Conservation (phyloP, 2,329 filamentous ascomycete genomes). For the Coniella lustricola region DNA sequence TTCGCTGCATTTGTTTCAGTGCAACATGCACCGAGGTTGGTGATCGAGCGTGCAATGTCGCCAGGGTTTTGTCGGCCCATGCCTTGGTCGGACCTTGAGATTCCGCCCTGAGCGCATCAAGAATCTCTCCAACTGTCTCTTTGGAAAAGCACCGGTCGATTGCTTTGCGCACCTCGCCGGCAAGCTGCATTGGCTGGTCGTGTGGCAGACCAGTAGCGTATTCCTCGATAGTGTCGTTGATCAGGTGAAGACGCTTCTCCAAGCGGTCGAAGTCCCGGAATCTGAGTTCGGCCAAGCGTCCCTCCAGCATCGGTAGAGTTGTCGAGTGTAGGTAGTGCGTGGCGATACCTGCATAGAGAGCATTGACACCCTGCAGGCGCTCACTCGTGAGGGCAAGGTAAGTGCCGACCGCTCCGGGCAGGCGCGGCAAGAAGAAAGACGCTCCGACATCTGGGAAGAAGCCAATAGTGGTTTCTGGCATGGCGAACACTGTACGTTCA, state of each 20-base stretch:
- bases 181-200: constrained; percentile 59
- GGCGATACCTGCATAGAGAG: constrained; percentile 84
- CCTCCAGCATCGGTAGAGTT: constrained; percentile 71
- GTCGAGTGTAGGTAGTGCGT: constrained; percentile 96
- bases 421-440: constrained; percentile 87
- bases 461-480: constrained; percentile 97
- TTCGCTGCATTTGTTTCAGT: constrained; percentile 73
- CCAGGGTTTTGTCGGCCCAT: constrained; percentile 75
- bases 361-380: constrained; percentile 72
- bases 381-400: constrained; percentile 92
- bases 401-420: constrained; percentile 80
- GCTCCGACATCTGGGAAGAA: constrained; percentile 98
- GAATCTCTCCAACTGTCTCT: constrained; percentile 61
- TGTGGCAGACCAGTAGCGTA: constrained; percentile 80
- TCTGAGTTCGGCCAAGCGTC: constrained; percentile 77
- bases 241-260: constrained; percentile 57
- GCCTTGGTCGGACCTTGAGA: constrained; percentile 45
- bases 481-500: constrained; percentile 90
- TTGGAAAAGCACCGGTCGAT: constrained; percentile 80
- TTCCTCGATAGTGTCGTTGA: constrained; percentile 87
- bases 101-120: constrained; percentile 57
- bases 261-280: constrained; percentile 72
- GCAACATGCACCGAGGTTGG: constrained; percentile 83
- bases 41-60: constrained; percentile 69
- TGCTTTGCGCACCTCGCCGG: constrained; percentile 64